These are phyloP conservation scores for Entomortierella parvispora DNA, from an alignment of 192 early-diverging fungal genomes.

Conservation along the genomic window DNA sequence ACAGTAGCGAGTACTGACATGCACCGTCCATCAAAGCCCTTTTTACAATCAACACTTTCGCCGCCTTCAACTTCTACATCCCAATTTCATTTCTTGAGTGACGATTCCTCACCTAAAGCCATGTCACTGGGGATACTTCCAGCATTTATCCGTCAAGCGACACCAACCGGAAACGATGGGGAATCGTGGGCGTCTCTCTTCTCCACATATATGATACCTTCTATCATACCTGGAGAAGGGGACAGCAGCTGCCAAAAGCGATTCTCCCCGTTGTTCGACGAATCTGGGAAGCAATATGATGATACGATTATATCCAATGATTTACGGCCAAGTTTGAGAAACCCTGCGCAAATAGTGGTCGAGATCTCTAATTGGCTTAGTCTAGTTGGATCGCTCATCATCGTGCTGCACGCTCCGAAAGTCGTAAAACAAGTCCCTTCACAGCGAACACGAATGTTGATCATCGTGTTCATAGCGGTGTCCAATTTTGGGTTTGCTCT, in stretches of 20 bases:
- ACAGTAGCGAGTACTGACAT: too few relatives aligned
- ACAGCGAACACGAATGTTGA: conserved; percentile 37
- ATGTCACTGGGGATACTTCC: neutral
- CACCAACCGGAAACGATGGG: neutral
- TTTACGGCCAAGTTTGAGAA: too few relatives aligned
- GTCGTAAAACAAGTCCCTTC: conserved; percentile 21
- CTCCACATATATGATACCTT: too few relatives aligned
- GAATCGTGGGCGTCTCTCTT: neutral
- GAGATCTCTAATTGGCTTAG: conserved; percentile 27
- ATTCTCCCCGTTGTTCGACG: too few relatives aligned
- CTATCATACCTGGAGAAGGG: too few relatives aligned
- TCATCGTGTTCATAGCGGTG: conserved; percentile 38
- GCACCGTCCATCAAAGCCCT: neutral
- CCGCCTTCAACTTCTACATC: neutral
- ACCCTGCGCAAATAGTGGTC: neutral
- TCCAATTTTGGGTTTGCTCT: conserved; percentile 40
- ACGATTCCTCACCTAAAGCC: neutral
- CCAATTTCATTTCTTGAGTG: neutral
- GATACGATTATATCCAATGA: too few relatives aligned
- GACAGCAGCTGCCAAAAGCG: too few relatives aligned
- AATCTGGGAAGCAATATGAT: too few relatives aligned
- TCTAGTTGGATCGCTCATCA: conserved; percentile 25
- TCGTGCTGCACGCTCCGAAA: conserved; percentile 22
- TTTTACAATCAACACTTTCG: neutral
- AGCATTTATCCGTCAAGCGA: neutral